Conservation (phyloP, 2,329 filamentous ascomycete species). For the Calonectria henricotiae region DNA sequence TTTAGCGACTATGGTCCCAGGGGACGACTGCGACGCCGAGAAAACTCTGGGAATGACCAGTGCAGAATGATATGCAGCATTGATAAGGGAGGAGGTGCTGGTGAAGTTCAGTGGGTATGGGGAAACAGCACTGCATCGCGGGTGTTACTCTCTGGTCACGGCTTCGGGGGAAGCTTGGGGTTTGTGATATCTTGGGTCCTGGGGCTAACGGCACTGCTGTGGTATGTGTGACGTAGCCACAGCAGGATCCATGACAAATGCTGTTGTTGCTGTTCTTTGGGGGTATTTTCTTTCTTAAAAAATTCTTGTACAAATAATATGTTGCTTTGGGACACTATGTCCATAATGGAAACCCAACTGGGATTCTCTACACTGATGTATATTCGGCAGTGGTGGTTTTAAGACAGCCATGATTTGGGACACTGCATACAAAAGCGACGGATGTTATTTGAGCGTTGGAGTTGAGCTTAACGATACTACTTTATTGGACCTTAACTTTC, state of each 20-base stretch:
- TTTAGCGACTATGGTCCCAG: slow-evolving; percentile 42
- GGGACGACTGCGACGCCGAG: slow-evolving; percentile 57
- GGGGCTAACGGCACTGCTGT: slow-evolving; percentile 9
- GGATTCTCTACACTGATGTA: not conserved
- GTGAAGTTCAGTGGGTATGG: slow-evolving; percentile 48
- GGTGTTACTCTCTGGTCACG: not conserved
- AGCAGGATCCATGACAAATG: too few relatives aligned
- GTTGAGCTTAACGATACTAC: slow-evolving; percentile 1
- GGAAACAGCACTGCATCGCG: slow-evolving; percentile 47
- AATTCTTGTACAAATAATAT: too few relatives aligned
- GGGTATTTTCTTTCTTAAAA: not conserved
- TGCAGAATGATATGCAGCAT: slow-evolving; percentile 57
- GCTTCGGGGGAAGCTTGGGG: not conserved
- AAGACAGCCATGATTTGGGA: not conserved
- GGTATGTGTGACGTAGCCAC: not conserved
- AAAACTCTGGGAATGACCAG: slow-evolving; percentile 34
- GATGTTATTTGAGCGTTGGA: not conserved
- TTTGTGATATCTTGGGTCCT: slow-evolving; percentile 22
- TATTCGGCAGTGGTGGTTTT: not conserved
- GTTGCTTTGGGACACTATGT: too few relatives aligned
- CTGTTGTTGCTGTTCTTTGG: too few relatives aligned
- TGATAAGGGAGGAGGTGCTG: slow-evolving; percentile 54
- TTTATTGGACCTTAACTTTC: not conserved
- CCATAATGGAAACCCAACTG: not conserved
- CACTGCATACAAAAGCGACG: not conserved